Evolutionary conservation across 495 filamentous ascomycete genomes (phyloP).

Genomic region (Aspergillus egyptiacus): DNA sequence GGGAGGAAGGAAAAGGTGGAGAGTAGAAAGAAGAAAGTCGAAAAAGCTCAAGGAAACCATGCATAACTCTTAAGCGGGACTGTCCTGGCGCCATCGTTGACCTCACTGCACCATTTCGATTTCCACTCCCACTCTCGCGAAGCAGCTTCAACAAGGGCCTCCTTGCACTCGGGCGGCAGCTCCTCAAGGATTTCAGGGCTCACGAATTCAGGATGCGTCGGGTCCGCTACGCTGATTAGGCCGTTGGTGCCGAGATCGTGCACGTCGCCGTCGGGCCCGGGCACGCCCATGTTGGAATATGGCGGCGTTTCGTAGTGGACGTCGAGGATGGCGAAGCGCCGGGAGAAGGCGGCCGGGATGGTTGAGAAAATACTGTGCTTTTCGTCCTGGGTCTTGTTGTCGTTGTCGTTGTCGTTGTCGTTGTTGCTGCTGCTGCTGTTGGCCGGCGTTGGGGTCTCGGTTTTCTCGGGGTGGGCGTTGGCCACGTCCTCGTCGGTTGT

Average conservation of each 20-base stretch:
- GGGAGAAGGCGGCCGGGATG: slow-evolving; percentile 57
- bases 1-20: slow-evolving; percentile 8
- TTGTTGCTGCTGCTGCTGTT: no score
- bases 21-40: slow-evolving; percentile 2
- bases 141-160: slow-evolving; percentile 59
- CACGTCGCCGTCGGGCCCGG: slow-evolving; percentile 58
- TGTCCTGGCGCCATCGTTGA: slow-evolving; percentile 39
- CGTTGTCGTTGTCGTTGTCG: no score
- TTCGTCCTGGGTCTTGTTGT: slow-evolving; percentile 12
- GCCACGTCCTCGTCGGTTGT: slow-evolving; percentile 20
- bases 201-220: slow-evolving; percentile 43
- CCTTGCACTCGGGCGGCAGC: slow-evolving; percentile 65
- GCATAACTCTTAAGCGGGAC: slow-evolving; percentile 48
- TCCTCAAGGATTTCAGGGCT: slow-evolving; percentile 61
- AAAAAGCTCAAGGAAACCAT: slow-evolving; percentile 34
- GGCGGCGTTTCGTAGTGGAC: slow-evolving; percentile 58
- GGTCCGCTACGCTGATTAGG: slow-evolving; percentile 46
- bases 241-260: slow-evolving; percentile 59
- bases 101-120: slow-evolving; percentile 60
- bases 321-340: slow-evolving; percentile 73
- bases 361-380: slow-evolving; percentile 49
- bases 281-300: slow-evolving; percentile 52
- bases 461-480: neutral
- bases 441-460: no score
- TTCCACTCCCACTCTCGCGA: slow-evolving; percentile 65